Conservation (phyloP, 768 basidiomycete genomes). For the Calocera cornea region DNA sequence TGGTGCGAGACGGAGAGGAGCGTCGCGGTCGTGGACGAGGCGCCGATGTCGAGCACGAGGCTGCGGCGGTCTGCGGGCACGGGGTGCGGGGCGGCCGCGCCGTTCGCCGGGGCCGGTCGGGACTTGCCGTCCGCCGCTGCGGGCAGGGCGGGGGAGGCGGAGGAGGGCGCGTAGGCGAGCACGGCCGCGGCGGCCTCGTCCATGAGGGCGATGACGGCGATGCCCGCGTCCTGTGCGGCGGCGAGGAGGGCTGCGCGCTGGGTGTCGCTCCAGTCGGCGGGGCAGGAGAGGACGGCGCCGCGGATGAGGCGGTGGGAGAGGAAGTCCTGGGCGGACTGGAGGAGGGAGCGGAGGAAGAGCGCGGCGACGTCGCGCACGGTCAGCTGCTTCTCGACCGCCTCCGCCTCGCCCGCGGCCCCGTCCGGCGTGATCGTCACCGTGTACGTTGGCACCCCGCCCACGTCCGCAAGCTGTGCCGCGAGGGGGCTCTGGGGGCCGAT, state of each 20-base stretch:
- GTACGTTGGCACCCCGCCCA: neutral
- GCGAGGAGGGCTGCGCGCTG: slow-evolving; percentile 58
- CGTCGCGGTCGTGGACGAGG: slow-evolving; percentile 53
- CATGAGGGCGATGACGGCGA: slow-evolving; percentile 71
- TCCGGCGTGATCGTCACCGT: neutral
- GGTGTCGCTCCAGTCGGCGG: slow-evolving; percentile 53
- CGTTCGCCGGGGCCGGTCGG: slow-evolving; percentile 23
- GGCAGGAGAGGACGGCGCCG: slow-evolving; percentile 74
- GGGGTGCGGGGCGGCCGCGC: slow-evolving; percentile 3
- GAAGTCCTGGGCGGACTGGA: slow-evolving; percentile 82
- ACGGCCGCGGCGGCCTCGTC: slow-evolving; percentile 74
- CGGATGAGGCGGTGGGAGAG: slow-evolving; percentile 56
- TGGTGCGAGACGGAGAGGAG: slow-evolving; percentile 55
- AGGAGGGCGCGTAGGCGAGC: slow-evolving; percentile 26
- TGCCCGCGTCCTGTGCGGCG: slow-evolving; percentile 67
- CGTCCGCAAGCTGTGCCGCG: neutral
- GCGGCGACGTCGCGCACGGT: slow-evolving; percentile 72
- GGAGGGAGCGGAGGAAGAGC: slow-evolving; percentile 71
- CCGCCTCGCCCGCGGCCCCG: neutral
- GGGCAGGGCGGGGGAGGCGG: slow-evolving; percentile 7
- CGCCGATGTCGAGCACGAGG: slow-evolving; percentile 68
- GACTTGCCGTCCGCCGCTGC: slow-evolving; percentile 18
- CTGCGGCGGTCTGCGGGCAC: slow-evolving; percentile 49
- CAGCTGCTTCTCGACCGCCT: slow-evolving; percentile 39
- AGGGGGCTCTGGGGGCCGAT: slow-evolving; percentile 3